Percentiles rank a stretch among this genome's conserved stretches.
Conservation (phyloP, 2,329 filamentous ascomycete species). For the Lecanosticta acicola region DNA sequence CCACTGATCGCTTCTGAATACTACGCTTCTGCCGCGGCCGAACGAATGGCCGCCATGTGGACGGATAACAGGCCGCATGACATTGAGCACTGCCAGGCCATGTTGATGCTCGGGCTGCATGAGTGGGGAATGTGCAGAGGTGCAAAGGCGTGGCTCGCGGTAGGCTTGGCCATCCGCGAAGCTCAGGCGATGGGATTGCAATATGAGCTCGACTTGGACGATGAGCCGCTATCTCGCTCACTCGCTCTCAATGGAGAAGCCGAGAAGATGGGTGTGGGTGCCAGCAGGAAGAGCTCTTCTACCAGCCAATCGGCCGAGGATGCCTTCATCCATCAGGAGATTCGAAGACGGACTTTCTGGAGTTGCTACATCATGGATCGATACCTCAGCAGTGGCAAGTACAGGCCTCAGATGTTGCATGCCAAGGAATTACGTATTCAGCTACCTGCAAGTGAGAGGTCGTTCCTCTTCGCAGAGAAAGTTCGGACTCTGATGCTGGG, state of each 20-base stretch:
- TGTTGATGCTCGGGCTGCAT: slow-evolving; percentile 65
- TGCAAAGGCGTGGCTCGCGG: slow-evolving; percentile 59
- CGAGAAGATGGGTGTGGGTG: slow-evolving; percentile 34
- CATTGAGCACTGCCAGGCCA: slow-evolving; percentile 60
- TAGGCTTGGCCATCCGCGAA: slow-evolving; percentile 55
- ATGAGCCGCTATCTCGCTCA: slow-evolving; percentile 34
- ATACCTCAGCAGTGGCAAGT: slow-evolving; percentile 60
- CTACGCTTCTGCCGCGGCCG: slow-evolving; percentile 56
- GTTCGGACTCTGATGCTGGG: slow-evolving; percentile 48
- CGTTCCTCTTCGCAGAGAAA: slow-evolving; percentile 58
- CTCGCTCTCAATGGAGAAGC: slow-evolving; percentile 36
- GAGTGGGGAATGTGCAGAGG: slow-evolving; percentile 64
- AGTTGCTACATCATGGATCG: slow-evolving; percentile 69
- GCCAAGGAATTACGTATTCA: slow-evolving; percentile 58
- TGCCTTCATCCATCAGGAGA: slow-evolving; percentile 56
- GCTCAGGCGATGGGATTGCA: slow-evolving; percentile 58
- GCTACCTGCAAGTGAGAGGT: slow-evolving; percentile 61
- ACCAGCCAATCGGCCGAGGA: slow-evolving; percentile 28
- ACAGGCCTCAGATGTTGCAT: slow-evolving; percentile 55
- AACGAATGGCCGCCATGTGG: slow-evolving; percentile 46
- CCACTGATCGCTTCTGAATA: slow-evolving; percentile 57
- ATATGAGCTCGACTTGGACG: slow-evolving; percentile 47
- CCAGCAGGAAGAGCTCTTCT: slow-evolving; percentile 24
- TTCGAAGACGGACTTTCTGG: slow-evolving; percentile 65
- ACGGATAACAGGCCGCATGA: slow-evolving; percentile 47